These are phyloP conservation scores for Apiospora malaysiana DNA, from an alignment of 2,329 filamentous ascomycete species.

Conservation along the genomic window DNA sequence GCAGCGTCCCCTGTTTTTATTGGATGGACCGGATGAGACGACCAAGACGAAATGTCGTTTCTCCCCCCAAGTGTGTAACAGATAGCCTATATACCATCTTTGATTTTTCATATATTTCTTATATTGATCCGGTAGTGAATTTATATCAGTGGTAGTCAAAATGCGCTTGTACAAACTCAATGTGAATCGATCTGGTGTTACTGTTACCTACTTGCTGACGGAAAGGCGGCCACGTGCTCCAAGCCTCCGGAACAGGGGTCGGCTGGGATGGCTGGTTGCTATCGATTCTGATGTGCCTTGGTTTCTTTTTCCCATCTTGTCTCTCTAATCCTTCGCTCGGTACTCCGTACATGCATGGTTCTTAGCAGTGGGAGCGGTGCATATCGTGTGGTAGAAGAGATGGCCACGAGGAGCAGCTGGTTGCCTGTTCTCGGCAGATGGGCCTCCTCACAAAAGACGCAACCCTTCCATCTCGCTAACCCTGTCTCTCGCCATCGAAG, in stretches of 20 bases:
- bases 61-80: no score
- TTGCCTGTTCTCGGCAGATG: conserved; percentile 1
- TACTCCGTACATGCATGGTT: not conserved
- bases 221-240: conserved; percentile 14
- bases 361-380: not conserved
- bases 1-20: not conserved
- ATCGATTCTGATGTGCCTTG: not conserved
- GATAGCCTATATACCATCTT: no score
- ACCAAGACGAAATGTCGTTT: not conserved
- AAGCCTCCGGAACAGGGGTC: conserved; percentile 3
- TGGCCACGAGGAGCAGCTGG: not conserved
- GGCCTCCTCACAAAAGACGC: not conserved
- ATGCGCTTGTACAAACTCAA: not conserved
- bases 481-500: not conserved
- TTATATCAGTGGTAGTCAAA: not conserved
- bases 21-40: not conserved
- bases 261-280: not conserved
- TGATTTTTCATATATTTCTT: no score
- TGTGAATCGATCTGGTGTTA: not conserved
- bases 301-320: not conserved
- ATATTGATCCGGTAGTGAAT: not conserved
- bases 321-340: not conserved
- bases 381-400: not conserved
- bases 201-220: conserved; percentile 13
- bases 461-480: conserved; percentile 8